phyloP scores from a whole-genome alignment of 2,329 filamentous ascomycete genomes.

The Sporothrix pallida region DNA sequence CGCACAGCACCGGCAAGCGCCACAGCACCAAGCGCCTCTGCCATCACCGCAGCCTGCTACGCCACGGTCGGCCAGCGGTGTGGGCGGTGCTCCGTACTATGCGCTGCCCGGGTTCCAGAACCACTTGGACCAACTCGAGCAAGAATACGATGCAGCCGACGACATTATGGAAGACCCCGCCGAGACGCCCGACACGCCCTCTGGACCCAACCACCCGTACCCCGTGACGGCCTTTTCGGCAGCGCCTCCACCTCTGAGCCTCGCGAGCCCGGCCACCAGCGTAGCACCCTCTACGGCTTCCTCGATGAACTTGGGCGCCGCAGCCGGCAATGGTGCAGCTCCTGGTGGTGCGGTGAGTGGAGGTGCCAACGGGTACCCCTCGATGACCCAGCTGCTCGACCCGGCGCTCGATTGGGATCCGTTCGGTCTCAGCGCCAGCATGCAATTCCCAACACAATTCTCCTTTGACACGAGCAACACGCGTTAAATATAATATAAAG shows the following conservation, averaged over 20 bases:
- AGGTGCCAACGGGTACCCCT: conserved; percentile 68
- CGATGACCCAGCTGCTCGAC: conserved; percentile 70
- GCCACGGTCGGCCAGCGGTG: conserved; percentile 43
- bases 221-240: conserved; percentile 59
- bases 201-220: conserved; percentile 69
- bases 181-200: conserved; percentile 64
- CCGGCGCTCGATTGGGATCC: conserved; percentile 91
- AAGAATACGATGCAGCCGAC: conserved; percentile 91
- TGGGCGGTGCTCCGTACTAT: conserved; percentile 67
- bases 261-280: conserved; percentile 47
- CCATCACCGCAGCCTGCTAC: conserved; percentile 37
- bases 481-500: conserved; percentile 42
- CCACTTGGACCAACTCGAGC: conserved; percentile 94
- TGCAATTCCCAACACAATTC: conserved; percentile 90
- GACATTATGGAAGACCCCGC: conserved; percentile 87
- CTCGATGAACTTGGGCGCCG: conserved; percentile 30
- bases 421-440: conserved; percentile 89
- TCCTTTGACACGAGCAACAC: conserved; percentile 70
- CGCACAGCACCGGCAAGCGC: conserved; percentile 35
- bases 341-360: conserved; percentile 1
- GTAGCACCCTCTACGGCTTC: conserved; percentile 36
- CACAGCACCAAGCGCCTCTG: conserved; percentile 37
- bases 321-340: neutral
- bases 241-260: conserved; percentile 49
- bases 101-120: conserved; percentile 83